Percentiles rank a stretch among this genome's conserved stretches.
These are phyloP conservation scores for Fusarium avenaceum DNA, from an alignment of 2,329 filamentous ascomycete genomes.

Conservation along the genomic window DNA sequence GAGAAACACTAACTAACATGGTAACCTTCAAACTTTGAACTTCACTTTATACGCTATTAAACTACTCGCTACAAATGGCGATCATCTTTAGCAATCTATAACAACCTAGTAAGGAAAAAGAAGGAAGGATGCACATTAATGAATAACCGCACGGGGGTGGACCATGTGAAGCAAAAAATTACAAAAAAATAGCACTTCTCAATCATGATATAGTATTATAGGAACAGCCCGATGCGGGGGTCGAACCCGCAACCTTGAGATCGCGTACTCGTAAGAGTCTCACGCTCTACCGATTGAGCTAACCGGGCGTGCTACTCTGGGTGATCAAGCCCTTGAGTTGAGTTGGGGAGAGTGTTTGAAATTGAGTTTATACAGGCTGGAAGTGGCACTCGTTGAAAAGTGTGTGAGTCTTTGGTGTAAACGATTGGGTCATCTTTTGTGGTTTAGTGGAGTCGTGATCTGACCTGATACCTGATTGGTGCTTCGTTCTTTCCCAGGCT, in stretches of 20 bases:
- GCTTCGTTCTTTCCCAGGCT: background rate
- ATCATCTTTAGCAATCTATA: no score
- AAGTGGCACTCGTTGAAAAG: fast-evolving
- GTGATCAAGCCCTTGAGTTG: constrained; percentile 51
- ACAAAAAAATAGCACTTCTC: constrained; percentile 46
- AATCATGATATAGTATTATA: constrained; percentile 52
- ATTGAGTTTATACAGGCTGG: fast-evolving
- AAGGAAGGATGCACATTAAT: no score
- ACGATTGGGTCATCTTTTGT: constrained; percentile 7
- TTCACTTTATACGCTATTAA: no score
- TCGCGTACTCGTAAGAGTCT: constrained; percentile 69
- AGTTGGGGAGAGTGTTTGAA: constrained; percentile 10
- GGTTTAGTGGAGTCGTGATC: constrained; percentile 6
- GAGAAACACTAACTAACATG: no score
- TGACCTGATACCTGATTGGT: constrained; percentile 10
- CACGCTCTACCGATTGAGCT: constrained; percentile 70
- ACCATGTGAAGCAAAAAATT: no score
- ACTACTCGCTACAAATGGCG: no score
- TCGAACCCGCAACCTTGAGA: constrained; percentile 71
- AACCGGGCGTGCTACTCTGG: constrained; percentile 63
- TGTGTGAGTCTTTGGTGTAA: constrained; percentile 5
- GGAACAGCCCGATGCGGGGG: constrained; percentile 59
- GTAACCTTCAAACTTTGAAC: no score
- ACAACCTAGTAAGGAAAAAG: no score
- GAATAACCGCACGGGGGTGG: no score